Base-by-base conservation (phyloP, 192 early-diverging fungal species). In the Thamnidium elegans region DNA sequence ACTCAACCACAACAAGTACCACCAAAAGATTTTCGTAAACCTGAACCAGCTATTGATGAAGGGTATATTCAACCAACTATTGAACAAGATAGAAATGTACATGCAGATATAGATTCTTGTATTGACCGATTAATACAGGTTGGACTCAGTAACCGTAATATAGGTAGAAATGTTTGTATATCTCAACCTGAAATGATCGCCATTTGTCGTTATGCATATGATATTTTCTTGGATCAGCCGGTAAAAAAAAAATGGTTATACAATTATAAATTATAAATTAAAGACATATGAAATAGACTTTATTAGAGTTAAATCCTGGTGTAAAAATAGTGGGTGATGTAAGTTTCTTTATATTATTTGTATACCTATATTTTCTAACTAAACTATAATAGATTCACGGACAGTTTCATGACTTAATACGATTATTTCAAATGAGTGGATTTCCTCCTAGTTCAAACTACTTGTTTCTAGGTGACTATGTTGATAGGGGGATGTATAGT, bases 381-480 rank as follows among this genome's bases (percentile, higher is more conserved):
- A 15, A 15, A 15, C 14, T 30, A 30, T 30, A 44, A 58, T 58
- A 58, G 56, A 21, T 63, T 14, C 96, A 98, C 68, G 96, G 96
- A 26, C 96, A 99, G 76, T 99, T 91, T 76, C 78, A 89, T 7
- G 96, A 99, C 71, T 75, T 99, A 60, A 76, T 97, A 31, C 83
- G 95, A 23, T 78, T 96, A 59, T 97, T 99, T 74, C 92, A 96
- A 69, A 85, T 87, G 81, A 87, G 91, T 71, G 95, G 95, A 42
- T 95, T 90, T 70, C 96, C 96, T 32, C 94, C 94, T 0, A 66
- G 78, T 31, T 80, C 91, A 66, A 97, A 95, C 78, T 99, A 94
- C 76, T 77, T 96, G 64, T 98, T 95, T 68, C 60, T 97, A 15
- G 92, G 94, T 21, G 96, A 99, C 77, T 99, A 99, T 78, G 96